These are phyloP conservation scores for Fraxinus quadrangulata DNA, from an alignment of 257 asterid genomes.

Conservation along the genomic window DNA sequence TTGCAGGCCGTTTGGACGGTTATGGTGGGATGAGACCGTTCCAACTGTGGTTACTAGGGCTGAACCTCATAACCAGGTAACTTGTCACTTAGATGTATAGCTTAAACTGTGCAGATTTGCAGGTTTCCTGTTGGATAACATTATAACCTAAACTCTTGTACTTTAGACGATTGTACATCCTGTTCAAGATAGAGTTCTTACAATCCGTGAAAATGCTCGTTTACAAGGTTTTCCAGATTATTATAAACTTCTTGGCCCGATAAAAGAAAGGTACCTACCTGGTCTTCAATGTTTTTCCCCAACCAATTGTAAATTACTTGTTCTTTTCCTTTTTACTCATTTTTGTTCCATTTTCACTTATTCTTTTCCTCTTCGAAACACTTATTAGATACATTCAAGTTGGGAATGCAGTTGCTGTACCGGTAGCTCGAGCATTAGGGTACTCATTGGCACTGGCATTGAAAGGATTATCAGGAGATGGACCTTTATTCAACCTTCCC, in stretches of 20 bases:
- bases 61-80: conserved; percentile 86
- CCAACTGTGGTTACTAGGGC: conserved; percentile 91
- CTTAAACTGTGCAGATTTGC: background rate
- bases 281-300: background rate
- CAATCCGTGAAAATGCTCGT: conserved; percentile 85
- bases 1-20: conserved; percentile 83
- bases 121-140: background rate
- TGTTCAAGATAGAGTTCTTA: conserved; percentile 69
- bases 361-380: background rate
- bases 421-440: conserved; percentile 81
- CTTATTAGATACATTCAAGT: conserved; percentile 69
- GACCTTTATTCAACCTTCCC: conserved; percentile 50
- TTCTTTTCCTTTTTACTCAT: background rate
- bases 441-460: conserved; percentile 54
- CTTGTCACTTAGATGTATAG: background rate
- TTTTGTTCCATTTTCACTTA: background rate
- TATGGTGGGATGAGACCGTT: conserved; percentile 94
- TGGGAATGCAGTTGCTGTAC: conserved; percentile 91
- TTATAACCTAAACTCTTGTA: background rate
- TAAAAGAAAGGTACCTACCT: conserved; percentile 61
- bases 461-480: conserved; percentile 36
- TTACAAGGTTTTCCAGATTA: conserved; percentile 92
- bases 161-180: conserved; percentile 71
- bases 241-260: conserved; percentile 68
- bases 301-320: background rate